Base-by-base conservation (phyloP, 2,329 filamentous ascomycete species). In the Apiospora kogelbergensis region DNA sequence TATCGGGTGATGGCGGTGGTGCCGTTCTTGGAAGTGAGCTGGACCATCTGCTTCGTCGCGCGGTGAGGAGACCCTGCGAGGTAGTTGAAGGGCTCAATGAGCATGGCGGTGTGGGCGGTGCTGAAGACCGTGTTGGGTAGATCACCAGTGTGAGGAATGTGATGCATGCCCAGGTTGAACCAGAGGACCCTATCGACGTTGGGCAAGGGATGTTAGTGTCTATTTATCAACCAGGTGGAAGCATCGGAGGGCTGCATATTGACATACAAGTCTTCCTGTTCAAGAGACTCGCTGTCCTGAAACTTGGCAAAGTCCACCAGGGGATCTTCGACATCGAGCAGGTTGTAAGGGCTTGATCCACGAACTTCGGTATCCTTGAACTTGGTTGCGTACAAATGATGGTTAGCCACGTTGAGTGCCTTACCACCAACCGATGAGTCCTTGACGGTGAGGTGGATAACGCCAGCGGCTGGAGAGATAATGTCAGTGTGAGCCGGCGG, bases 271-370 rank as follows among this genome's bases (percentile, higher is more conserved):
- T 60, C 53, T n/a, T 60, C 53, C 10, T 37, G 26, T 2, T 37
- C 53, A 11, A 60, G 17, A 11, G 7, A 37, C 53, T 60, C 53
- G 15, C 9, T 37, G 26, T 60, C 17, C 2, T 11, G 7, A 17
- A 37, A 60, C 17, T 60, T 60, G 7, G 17, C 6, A n/a, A 84
- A 84, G 64, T 84, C 78, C 9, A 84, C 76, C 4, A 82, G 71
- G 3, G 82, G 82, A 67, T 81, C 75, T 2, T 75, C 68, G 3
- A 77, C 74, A n/a, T 78, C 74, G 69, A 80, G 77, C 57, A 75
- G 75, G 71, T 83, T 83, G 26, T 78, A 71, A 1, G 80, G 76
- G 53, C 82, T 78, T 0, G 81, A 79, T 17, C 73, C 74, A 6
- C 76, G 74, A 6, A 80, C 80, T 72, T 84, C 82, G 2, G 77